These are phyloP conservation scores for Axilococcus clingmanii DNA, from an alignment of 139 green algal genomes.

Conservation along the genomic window DNA sequence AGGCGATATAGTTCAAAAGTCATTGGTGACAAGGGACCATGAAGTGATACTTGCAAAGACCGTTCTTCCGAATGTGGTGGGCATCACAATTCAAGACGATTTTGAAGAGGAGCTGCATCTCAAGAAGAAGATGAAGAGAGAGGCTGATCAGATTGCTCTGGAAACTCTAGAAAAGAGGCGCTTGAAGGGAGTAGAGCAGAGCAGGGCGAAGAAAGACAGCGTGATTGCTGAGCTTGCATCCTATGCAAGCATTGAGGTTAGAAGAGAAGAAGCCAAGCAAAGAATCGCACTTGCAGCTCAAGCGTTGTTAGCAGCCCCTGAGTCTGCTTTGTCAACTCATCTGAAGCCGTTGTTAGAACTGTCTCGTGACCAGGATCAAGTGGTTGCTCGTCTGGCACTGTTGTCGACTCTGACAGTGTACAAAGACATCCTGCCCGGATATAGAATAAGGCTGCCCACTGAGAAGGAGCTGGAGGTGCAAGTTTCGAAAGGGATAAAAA, in stretches of 20 bases:
- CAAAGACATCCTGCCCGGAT: constrained; percentile 70
- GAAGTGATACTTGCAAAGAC: constrained; percentile 11
- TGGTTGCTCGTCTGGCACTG: constrained; percentile 63
- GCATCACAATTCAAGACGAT: constrained; percentile 39
- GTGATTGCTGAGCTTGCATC: constrained; percentile 25
- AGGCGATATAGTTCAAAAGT: constrained; percentile 31
- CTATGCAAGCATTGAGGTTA: constrained; percentile 15
- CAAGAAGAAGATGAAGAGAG: not conserved
- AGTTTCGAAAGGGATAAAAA: constrained; percentile 56
- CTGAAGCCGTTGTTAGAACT: constrained; percentile 33
- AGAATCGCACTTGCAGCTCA: constrained; percentile 60
- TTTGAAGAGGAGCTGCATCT: constrained; percentile 15
- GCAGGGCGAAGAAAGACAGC: constrained; percentile 12
- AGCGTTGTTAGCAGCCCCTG: constrained; percentile 59
- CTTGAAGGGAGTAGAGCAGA: not conserved
- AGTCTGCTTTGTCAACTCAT: constrained; percentile 34
- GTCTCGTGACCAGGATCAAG: constrained; percentile 16
- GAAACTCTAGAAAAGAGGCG: not conserved
- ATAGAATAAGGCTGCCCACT: constrained; percentile 67
- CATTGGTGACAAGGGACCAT: not conserved
- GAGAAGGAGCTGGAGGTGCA: constrained; percentile 50
- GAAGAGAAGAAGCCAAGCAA: constrained; percentile 40
- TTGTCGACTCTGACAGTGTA: constrained; percentile 77
- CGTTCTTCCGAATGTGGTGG: no score
- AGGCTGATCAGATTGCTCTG: not conserved